Base-by-base conservation (phyloP, 345 rosid genomes). In the Aquilaria sinensis region DNA sequence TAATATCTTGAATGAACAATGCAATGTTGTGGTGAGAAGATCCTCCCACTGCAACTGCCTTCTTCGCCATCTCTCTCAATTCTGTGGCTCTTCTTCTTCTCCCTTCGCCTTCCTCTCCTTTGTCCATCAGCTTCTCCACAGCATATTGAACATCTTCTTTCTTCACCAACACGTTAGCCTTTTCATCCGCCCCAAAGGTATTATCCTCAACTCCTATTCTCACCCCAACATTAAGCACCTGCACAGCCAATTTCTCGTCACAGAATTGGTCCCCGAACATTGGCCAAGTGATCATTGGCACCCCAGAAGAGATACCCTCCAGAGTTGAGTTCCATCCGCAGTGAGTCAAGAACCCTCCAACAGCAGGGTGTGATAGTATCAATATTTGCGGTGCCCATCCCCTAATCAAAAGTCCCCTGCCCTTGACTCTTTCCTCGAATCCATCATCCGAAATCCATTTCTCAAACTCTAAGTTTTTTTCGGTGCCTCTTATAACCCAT, bases 281-380 rank as follows among this genome's bases (percentile, higher is more conserved):
- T 0, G 80, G 80, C 80, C 77, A 72, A 2, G 77, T 69, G 1
- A 62, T 37, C 61, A 69, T 43, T 1, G 80, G 80, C 48, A 76
- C 14, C 3, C 74, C 77, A 0, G 71, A 65, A 4, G 67, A 49
- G 1, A 72, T 61, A 13, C 76, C 77, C 56, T 72, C 69, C 0
- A 75, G 60, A 5, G 72, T 70, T 9, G 75, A 70, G 70, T 75
- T 75, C 79, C 79, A 75, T 3, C 74, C 74, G 30, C 77, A 72
- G 16, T 75, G 79, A 3, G 76, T 75, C 67, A 75, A 53, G 58
- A 71, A 71, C 47, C 73, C 76, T 29, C 79, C 76, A 0, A 68
- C 5, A 1, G 76, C 32, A 0, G 57, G 52, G 65, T 71, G 79
- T 2, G 75, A 71, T 14, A 75, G 34, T 31, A 75, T 71, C n/a